Evolutionary conservation across 345 rosid genomes (phyloP).

Genomic region (Salix dunnii): DNA sequence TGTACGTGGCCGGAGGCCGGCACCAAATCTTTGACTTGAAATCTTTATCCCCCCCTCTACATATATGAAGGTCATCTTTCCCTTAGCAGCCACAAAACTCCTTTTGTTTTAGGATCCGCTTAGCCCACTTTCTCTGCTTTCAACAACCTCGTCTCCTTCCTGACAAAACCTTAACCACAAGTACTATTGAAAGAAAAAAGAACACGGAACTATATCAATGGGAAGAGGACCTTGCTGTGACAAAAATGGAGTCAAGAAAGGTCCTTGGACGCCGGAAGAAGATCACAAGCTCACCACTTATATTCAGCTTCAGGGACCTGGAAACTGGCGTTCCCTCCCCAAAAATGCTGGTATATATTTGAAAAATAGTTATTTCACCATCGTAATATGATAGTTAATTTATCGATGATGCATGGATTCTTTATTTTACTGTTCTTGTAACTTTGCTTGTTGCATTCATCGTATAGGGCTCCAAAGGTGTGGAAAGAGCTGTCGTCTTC

Average conservation of each 20-base stretch:
- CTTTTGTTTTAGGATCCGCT: neutral
- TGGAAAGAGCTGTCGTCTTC: conserved; percentile 95
- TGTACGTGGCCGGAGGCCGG: conserved; percentile 32
- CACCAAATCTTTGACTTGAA: conserved; percentile 29
- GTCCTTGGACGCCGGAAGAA: conserved; percentile 35
- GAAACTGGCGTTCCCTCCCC: conserved; percentile 34
- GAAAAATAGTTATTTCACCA: neutral
- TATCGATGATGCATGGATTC: neutral
- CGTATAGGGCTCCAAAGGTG: conserved; percentile 77
- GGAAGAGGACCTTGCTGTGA: conserved; percentile 39
- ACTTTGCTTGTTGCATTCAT: neutral
- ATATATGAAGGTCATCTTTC: conserved; percentile 3
- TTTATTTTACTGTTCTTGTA: neutral
- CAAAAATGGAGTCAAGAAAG: conserved; percentile 34
- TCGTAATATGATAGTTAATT: neutral
- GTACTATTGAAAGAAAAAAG: neutral
- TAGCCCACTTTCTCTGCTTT: neutral
- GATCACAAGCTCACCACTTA: conserved; percentile 25
- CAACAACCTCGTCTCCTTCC: neutral
- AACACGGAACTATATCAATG: conserved; percentile 4
- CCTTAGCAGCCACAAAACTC: neutral
- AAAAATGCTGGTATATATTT: conserved; percentile 28
- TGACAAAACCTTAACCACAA: neutral
- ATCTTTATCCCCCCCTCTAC: neutral
- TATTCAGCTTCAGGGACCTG: conserved; percentile 27